Conservation (phyloP, 768 basidiomycete species). For the Suillus subluteus region DNA sequence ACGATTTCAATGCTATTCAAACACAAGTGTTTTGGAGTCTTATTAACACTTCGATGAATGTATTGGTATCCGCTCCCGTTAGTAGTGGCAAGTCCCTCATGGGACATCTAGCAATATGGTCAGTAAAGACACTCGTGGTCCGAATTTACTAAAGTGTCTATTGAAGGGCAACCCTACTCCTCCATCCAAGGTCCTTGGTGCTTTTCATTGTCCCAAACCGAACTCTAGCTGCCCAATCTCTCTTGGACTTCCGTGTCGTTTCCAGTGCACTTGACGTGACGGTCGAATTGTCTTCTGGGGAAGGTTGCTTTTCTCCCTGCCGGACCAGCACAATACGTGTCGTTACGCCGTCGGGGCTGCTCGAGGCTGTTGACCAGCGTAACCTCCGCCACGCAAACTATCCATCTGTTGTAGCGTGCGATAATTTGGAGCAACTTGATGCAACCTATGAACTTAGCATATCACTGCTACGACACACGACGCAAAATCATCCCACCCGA, state of each 20-base stretch:
- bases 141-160: slow-evolving; percentile 12
- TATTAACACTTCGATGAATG: slow-evolving; percentile 65
- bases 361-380: slow-evolving; percentile 32
- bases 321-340: slow-evolving; percentile 55
- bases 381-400: slow-evolving; percentile 39
- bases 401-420: slow-evolving; percentile 75
- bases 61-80: slow-evolving; percentile 77
- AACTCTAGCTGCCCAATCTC: slow-evolving; percentile 57
- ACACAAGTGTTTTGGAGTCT: slow-evolving; percentile 88
- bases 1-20: slow-evolving; percentile 82
- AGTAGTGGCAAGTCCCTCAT: slow-evolving; percentile 82
- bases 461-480: slow-evolving; percentile 69
- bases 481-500: slow-evolving; percentile 64
- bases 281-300: slow-evolving; percentile 35
- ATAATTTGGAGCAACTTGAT: slow-evolving; percentile 85
- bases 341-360: slow-evolving; percentile 55
- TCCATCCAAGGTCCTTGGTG: slow-evolving; percentile 52
- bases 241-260: slow-evolving; percentile 53
- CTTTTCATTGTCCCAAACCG: slow-evolving; percentile 67
- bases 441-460: slow-evolving; percentile 80
- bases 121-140: slow-evolving; percentile 29
- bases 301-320: slow-evolving; percentile 39
- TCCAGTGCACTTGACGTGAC: slow-evolving; percentile 43
- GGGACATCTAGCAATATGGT: slow-evolving; percentile 76
- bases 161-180: slow-evolving; percentile 58